Conservation (phyloP, 805 yeast genomes). For the Cyberlindnera saturnus region DNA sequence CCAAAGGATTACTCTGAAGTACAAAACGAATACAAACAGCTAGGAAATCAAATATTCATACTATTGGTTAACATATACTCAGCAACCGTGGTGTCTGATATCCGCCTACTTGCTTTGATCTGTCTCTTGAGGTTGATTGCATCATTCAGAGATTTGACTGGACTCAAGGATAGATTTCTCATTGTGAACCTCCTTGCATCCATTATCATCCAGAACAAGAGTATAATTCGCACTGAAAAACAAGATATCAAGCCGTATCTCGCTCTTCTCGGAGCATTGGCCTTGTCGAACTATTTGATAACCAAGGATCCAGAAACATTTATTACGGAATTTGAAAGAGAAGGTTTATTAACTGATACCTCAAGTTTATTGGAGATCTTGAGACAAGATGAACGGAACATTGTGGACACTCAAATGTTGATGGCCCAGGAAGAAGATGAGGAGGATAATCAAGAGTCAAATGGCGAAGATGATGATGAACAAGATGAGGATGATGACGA, state of each 20-base stretch:
- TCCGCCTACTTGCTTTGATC: conserved; percentile 52
- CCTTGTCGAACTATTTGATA: conserved; percentile 40
- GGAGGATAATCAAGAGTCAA: conserved; percentile 14
- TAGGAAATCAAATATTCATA: conserved; percentile 44
- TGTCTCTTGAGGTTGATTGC: conserved; percentile 47
- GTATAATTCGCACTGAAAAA: conserved; percentile 21
- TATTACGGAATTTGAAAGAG: conserved; percentile 51
- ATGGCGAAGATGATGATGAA: conserved; percentile 11
- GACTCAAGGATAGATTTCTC: conserved; percentile 27
- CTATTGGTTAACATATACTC: conserved; percentile 59
- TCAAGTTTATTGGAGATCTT: conserved; percentile 26
- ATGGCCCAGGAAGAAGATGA: conserved; percentile 22
- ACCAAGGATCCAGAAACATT: conserved; percentile 38
- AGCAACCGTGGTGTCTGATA: conserved; percentile 62
- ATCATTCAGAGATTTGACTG: conserved; percentile 30
- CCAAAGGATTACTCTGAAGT: conserved; percentile 21
- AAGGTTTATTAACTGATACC: conserved; percentile 61
- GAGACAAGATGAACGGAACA: conserved; percentile 14
- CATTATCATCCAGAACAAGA: conserved; percentile 48
- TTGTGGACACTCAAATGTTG: conserved; percentile 4
- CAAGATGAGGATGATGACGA: conserved; percentile 15
- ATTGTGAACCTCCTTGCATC: conserved; percentile 53
- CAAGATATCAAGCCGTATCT: conserved; percentile 25
- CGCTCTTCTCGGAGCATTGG: conserved; percentile 45
- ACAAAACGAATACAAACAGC: conserved; percentile 23